Evolutionary conservation across 164 flowering plant species (phyloP).

Genomic region (grape (Vitis vinifera)): ASM3070453v1 NC_081807.1:4835501-4836000

Average conservation of each 20-base stretch:
- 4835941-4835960: background rate
- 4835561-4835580: constrained; percentile 36
- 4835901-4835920: constrained; percentile 6
- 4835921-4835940: constrained; percentile 1
- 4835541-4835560: constrained; percentile 17
- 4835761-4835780: background rate
- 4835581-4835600: background rate
- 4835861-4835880: constrained; percentile 64
- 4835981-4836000: no score
- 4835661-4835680: background rate
- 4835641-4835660: no score
- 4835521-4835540: constrained; percentile 32
- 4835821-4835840: constrained; percentile 46
- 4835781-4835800: background rate
- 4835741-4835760: background rate
- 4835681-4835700: constrained; percentile 36
- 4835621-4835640: background rate
- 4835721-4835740: constrained; percentile 53
- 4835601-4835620: background rate
- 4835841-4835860: constrained; percentile 60
- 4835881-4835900: constrained; percentile 78
- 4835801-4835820: constrained; percentile 44
- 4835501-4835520: constrained; percentile 54
- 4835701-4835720: constrained; percentile 42
- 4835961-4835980: no score